Evolutionary conservation across 371 early-diverging fungal species (phyloP), one percentile per base, ranked within the genome.

Genomic region (Thermomucor indicae-seudaticae): DNA sequence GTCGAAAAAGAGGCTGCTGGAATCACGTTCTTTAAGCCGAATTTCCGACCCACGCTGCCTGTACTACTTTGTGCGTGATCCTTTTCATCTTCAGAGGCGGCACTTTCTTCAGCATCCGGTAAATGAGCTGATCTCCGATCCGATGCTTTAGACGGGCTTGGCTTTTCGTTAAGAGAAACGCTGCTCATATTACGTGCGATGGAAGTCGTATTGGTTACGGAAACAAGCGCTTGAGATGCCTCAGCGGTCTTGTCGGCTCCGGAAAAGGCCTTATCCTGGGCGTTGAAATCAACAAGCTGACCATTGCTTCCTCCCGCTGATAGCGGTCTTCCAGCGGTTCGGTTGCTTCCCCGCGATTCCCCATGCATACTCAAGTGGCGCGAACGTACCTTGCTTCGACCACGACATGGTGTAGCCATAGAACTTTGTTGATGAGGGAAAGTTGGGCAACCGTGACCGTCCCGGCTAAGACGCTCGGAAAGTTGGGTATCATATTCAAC

Each of bases 401-500:
- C 39, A 14, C 58, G 57, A 30, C 28, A 20, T 14, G 42, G n/a
- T 8, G 31, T 54, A 22, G 29, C 43, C 4, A 49, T 34, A 24
- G 27, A 17, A 6, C 29, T 17, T 12, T 7, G 20, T 11, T 31
- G 19, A 1, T 40, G 51, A 24, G n/a, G n/a, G n/a, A n/a, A n/a
- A n/a, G n/a, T n/a, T n/a, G n/a, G n/a, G n/a, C n/a, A n/a, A n/a
- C n/a, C n/a, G n/a, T 11, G 38, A 6, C 20, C 39, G 7, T 51
- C 44, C 6, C 43, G 24, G 1, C n/a, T 27, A 28, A 23, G 47
- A 37, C 35, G 24, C 3, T 49, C 49, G 5, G 49, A 53, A 14
- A 55, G 32, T n/a, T 51, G 45, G 4, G 51, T 20, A 16, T 80
- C 83, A 31, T 76, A 64, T 31, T 84, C 78, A 2, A 83, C 69